These are phyloP conservation scores for Dalbergia oliveri DNA, from an alignment of 306 rosid species.

Conservation along the genomic window DNA sequence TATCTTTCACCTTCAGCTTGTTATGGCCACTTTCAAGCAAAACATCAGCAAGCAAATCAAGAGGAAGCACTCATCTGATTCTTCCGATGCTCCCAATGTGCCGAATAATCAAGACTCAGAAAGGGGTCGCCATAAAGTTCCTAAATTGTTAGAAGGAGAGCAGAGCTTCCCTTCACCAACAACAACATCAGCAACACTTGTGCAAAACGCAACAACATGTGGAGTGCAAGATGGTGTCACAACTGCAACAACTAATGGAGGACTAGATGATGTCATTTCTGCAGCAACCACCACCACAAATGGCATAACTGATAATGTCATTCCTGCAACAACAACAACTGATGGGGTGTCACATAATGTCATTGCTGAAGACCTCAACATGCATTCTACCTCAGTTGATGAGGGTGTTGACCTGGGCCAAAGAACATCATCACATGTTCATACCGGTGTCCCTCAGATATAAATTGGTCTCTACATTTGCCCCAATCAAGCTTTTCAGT, in stretches of 20 bases:
- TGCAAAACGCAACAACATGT: conserved; percentile 13
- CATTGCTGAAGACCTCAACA: conserved; percentile 7
- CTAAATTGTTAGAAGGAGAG: conserved; percentile 30
- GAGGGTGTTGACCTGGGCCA: conserved; percentile 1
- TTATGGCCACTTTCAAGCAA: conserved; percentile 59
- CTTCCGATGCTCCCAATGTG: conserved; percentile 1
- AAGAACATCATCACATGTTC: conserved; percentile 14
- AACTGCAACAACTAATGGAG: conserved; percentile 15
- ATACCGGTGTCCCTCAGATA: conserved; percentile 12
- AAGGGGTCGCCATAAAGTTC: conserved; percentile 25
- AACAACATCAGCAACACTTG: conserved; percentile 32
- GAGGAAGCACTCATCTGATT: conserved; percentile 21
- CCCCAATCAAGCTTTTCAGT: not conserved
- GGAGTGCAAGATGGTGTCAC: conserved; percentile 7
- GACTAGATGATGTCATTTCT: not conserved
- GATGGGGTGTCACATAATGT: not conserved
- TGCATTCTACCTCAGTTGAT: conserved; percentile 11
- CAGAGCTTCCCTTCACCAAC: conserved; percentile 42
- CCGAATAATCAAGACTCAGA: conserved; percentile 9
- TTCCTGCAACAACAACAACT: not conserved
- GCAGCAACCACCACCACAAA: not conserved
- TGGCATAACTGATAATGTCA: not conserved
- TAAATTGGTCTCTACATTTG: not conserved
- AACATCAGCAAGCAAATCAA: conserved; percentile 31
- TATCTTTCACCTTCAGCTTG: conserved; percentile 48